phyloP scores from a whole-genome alignment of 192 early-diverging fungal genomes.

The Mortierella hygrophila region DNA sequence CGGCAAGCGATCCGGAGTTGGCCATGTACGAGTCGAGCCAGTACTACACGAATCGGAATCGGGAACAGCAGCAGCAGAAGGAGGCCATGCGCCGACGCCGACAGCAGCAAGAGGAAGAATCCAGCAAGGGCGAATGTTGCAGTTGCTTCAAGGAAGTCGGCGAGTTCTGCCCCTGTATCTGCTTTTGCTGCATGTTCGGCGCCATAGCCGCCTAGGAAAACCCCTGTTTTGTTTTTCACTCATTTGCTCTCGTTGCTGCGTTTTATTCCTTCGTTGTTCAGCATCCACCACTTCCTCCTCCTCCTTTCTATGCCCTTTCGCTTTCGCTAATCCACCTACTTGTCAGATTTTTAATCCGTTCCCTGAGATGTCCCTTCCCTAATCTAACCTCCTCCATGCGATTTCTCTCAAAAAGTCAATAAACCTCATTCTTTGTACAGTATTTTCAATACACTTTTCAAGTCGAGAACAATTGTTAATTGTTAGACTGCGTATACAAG shows the following conservation, averaged over 20 bases:
- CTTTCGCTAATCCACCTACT: too few relatives aligned
- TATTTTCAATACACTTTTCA: too few relatives aligned
- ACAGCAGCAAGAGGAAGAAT: conserved; percentile 22
- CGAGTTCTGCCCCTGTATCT: conserved; percentile 48
- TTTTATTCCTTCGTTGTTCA: neutral
- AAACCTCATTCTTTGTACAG: too few relatives aligned
- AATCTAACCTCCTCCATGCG: too few relatives aligned
- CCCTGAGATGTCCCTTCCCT: too few relatives aligned
- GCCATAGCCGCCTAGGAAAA: conserved; percentile 12
- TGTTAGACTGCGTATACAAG: too few relatives aligned
- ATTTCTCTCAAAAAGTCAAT: too few relatives aligned
- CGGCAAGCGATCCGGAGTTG: conserved; percentile 39
- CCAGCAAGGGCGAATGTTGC: conserved; percentile 32
- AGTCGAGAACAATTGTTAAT: too few relatives aligned
- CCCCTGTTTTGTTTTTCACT: neutral
- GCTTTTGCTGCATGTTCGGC: conserved; percentile 52
- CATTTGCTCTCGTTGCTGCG: neutral
- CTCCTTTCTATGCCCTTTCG: neutral
- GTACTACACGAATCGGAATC: conserved; percentile 49
- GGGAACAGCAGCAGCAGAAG: conserved; percentile 32
- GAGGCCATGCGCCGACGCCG: conserved; percentile 9
- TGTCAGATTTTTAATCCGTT: too few relatives aligned
- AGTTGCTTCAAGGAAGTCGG: conserved; percentile 29
- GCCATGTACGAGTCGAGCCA: conserved; percentile 37
- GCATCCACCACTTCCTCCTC: neutral